Evolutionary conservation across 768 basidiomycete species (phyloP).

Genomic region (Nidularia sp.): DNA sequence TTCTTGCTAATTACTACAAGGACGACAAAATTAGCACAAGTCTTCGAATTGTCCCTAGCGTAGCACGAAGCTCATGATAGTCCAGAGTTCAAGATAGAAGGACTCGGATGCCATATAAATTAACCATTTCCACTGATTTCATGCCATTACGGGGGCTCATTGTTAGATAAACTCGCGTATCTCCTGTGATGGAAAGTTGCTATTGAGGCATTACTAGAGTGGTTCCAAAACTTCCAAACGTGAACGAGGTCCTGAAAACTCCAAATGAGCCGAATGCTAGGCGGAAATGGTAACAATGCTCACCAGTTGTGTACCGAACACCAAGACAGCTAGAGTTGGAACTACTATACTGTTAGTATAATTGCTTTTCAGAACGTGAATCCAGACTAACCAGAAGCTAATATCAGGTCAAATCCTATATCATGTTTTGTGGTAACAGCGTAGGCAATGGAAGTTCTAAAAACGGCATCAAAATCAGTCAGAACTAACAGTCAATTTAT

Average conservation of each 20-base stretch:
- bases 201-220: neutral
- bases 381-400: slow-evolving; percentile 13
- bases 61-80: no score
- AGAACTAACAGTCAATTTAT: neutral
- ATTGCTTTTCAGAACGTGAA: neutral
- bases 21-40: no score
- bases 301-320: slow-evolving; percentile 19
- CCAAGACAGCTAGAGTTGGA: slow-evolving; percentile 15
- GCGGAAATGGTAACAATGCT: neutral
- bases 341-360: slow-evolving; percentile 8
- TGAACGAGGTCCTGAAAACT: neutral
- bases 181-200: no score
- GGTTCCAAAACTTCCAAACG: slow-evolving; percentile 2
- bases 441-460: slow-evolving; percentile 15
- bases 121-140: no score
- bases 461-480: neutral
- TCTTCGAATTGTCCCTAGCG: no score
- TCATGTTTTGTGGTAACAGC: slow-evolving; percentile 14
- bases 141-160: no score
- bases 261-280: neutral
- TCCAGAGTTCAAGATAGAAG: no score
- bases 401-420: slow-evolving; percentile 16
- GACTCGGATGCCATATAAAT: no score
- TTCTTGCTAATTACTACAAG: no score
- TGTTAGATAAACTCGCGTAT: no score